Evolutionary conservation across 164 flowering plant species (phyloP), one percentile per base, ranked within the genome.

Genomic region (Tetracentron sinense): DNA sequence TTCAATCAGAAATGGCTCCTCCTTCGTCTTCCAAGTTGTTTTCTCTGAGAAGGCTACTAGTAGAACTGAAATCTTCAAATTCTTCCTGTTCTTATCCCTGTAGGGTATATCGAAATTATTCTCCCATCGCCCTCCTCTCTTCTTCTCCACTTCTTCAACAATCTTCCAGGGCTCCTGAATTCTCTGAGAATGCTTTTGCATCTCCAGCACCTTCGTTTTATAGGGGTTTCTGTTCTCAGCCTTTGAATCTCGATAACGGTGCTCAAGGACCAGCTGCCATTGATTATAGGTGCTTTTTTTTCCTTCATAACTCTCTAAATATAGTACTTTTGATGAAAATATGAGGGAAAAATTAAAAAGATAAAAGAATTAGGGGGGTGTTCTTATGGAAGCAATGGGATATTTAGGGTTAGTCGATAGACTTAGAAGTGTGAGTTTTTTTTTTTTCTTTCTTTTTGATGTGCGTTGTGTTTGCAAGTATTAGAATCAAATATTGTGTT

Each of bases 241-340:
- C 68, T 30, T 30, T 26, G 47, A 57, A 33, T 49, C 19, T 57
- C 11, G 62, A 57, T 10, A 16, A 10, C 26, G 62, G 31, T 11
- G 62, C 29, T 6, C 62, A 56, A 56, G 68, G 62, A 15, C 68
- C 68, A 7, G 47, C 68, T 3, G 33, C 62, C 55, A 57, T 65
- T 7, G 68, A 65, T 66, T 72, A 72, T 38, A 25, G 64, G 75
- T 72, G 48, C 17, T 64, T 44, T 14, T 19, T 12, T 11, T 22
- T 35, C 31, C n/a, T 27, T 26, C 15, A 23, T 12, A 7, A 51
- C 8, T 33, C 4, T 33, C 38, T 33, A 8, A 33, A n/a, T n/a
- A n/a, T n/a, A n/a, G n/a, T n/a, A n/a, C n/a, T n/a, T n/a, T n/a
- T n/a, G n/a, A n/a, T n/a, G n/a, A n/a, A n/a, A n/a, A n/a, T n/a